Base-by-base conservation (phyloP, 2,329 filamentous ascomycete species). In the Neocatenulostroma microsporum region DNA sequence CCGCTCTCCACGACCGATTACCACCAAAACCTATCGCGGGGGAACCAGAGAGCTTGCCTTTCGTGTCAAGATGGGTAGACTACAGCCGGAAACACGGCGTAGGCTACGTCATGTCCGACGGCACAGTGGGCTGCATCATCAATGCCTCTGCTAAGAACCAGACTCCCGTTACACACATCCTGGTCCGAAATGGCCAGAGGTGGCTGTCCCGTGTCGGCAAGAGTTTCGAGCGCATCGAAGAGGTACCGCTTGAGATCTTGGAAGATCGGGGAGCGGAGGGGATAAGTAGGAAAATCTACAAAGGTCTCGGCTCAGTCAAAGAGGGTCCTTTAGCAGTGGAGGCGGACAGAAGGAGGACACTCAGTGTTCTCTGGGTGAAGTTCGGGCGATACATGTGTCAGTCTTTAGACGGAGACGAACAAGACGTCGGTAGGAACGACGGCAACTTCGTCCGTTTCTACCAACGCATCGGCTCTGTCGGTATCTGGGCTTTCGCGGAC, bases 11-110 rank as follows among this genome's bases (percentile, higher is more conserved):
- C 14, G 28, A 44, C 20, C 61, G 19, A 62, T 60, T 41, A 60
- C 41, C 50, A 51, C 78, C 46, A 23, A 38, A 42, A 27, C 51
- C 61, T 5, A 39, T 41, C 19, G 20, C 56, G 48, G n/a, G n/a
- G n/a, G 75, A 61, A 64, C 71, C 40, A 61, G 69, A 44, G 58
- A 70, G 37, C 64, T 72, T 55, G 54, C 78, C 43, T 60, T 80
- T 55, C 72, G 81, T 54, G 63, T 78, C 54, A 9, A 86, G 88
- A 55, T 91, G 84, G 84, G 84, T 91, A 5, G 84, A 91, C 57
- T 91, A 91, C 59, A 86, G 83, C 41, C 85, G 87, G 61, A 87
- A 87, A 57, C 86, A 87, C 57, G 84, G 84, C 10, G 71, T 91
- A 12, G 84, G 84, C 23, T 91, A 89, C 53, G 85, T 89, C 40